These are phyloP conservation scores for Cladophialophora chaetospira DNA, from an alignment of 2,329 filamentous ascomycete species.

Conservation along the genomic window DNA sequence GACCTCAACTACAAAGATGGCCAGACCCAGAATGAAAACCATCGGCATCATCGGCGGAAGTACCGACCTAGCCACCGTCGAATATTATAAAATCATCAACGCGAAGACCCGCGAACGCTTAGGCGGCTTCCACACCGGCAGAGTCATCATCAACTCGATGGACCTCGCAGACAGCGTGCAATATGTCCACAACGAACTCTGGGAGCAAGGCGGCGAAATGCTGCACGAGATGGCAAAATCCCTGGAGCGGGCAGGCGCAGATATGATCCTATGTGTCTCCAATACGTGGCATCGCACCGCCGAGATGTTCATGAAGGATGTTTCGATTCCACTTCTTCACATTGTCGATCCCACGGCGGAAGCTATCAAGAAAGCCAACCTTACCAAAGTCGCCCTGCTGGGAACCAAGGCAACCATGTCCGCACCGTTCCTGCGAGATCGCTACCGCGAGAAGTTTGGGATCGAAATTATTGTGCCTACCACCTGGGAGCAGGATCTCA, in stretches of 20 bases:
- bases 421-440: background rate
- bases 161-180: background rate
- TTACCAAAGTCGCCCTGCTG: background rate
- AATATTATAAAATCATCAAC: background rate
- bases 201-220: background rate
- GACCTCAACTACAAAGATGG: too few relatives aligned
- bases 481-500: background rate
- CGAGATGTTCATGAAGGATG: background rate
- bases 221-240: background rate
- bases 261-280: background rate
- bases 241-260: background rate
- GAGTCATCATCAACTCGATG: background rate
- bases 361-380: background rate
- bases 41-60: background rate
- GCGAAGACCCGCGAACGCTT: background rate
- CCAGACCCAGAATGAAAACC: background rate
- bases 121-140: background rate
- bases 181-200: background rate
- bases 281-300: background rate
- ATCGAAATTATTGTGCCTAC: background rate
- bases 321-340: background rate
- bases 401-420: background rate
- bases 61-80: background rate
- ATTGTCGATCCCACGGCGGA: background rate
- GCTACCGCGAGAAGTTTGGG: background rate